These are phyloP conservation scores for Carallia pectinifolia DNA, from an alignment of 345 rosid species.

Conservation along the genomic window DNA sequence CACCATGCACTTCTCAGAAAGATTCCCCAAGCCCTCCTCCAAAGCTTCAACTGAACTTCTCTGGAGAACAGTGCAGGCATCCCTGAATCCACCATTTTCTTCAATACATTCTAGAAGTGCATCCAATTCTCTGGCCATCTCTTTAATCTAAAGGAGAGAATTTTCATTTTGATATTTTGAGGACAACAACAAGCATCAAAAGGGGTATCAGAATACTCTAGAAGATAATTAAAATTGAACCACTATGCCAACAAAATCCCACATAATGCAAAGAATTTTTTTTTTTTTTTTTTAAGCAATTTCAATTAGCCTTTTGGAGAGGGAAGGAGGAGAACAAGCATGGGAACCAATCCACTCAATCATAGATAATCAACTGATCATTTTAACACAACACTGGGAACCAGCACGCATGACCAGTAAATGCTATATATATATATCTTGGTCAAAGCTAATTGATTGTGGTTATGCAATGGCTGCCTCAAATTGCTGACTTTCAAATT, in stretches of 20 bases:
- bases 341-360: too few species aligned
- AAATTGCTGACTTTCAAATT: slow-evolving; percentile 3
- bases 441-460: too few species aligned
- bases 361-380: too few species aligned
- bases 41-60: slow-evolving; percentile 60
- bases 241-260: too few species aligned
- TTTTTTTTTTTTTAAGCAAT: too few species aligned
- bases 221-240: too few species aligned
- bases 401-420: too few species aligned
- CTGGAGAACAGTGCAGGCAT: slow-evolving; percentile 64
- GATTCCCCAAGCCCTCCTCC: slow-evolving; percentile 57
- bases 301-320: too few species aligned
- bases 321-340: too few species aligned
- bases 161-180: slow-evolving; percentile 1
- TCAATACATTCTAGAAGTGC: slow-evolving; percentile 66
- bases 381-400: too few species aligned
- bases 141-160: slow-evolving; percentile 57
- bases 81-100: slow-evolving; percentile 77
- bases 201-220: background rate
- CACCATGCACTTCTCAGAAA: slow-evolving; percentile 58
- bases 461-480: background rate
- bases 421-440: too few species aligned
- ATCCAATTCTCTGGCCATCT: slow-evolving; percentile 76
- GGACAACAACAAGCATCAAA: background rate
- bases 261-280: too few species aligned